Percentiles rank a stretch among this genome's conserved stretches.
phyloP scores from a whole-genome alignment of 306 rosid species.

The Leucaena leucocephala region DNA sequence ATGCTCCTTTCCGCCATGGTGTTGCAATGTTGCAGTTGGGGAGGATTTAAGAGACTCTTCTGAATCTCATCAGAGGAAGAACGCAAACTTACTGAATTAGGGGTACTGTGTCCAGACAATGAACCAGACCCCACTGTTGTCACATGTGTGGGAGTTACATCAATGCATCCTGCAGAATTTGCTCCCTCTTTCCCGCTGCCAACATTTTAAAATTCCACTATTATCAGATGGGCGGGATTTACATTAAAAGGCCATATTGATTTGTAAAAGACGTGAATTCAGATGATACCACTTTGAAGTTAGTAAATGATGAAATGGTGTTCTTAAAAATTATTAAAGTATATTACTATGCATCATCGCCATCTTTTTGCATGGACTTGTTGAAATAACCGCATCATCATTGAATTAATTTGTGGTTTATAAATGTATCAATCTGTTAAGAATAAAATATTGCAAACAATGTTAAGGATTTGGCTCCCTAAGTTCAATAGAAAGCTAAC shows the following conservation, averaged over 20 bases:
- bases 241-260: not conserved
- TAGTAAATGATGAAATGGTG: not conserved
- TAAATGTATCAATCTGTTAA: too few species aligned
- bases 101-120: constrained; percentile 36
- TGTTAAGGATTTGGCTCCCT: too few species aligned
- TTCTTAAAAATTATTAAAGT: not conserved
- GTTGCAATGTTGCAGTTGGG: constrained; percentile 66
- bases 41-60: constrained; percentile 54
- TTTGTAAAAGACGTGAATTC: not conserved
- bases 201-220: constrained; percentile 20
- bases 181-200: constrained; percentile 64
- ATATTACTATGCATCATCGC: constrained; percentile 2
- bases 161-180: constrained; percentile 51
- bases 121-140: constrained; percentile 37
- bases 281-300: not conserved
- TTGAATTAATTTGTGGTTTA: too few species aligned
- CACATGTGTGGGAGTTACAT: constrained; percentile 55
- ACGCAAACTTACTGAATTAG: constrained; percentile 36
- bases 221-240: not conserved
- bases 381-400: not conserved
- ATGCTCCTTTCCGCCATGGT: constrained; percentile 52
- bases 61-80: constrained; percentile 45
- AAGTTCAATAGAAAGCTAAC: too few species aligned
- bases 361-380: not conserved
- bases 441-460: too few species aligned